Base-by-base conservation (phyloP, 1,284 basidiomycete genomes). In the Grifola frondosa region DNA sequence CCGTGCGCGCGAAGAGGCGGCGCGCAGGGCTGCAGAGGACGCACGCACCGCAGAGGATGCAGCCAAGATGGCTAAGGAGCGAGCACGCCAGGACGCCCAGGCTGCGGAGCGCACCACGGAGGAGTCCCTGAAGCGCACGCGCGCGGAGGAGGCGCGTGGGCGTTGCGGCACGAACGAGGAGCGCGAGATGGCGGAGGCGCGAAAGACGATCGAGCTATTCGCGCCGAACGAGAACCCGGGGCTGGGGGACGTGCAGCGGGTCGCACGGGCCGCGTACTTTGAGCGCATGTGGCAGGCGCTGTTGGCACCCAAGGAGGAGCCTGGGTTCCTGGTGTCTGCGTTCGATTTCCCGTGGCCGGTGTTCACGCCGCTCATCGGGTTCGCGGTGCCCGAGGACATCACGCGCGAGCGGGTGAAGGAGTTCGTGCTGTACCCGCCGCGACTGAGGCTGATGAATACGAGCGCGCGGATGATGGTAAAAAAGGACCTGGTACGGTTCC, bases 401-500 rank as follows among this genome's bases (percentile, higher is more conserved):
- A 64, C 64, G 3, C 35, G 39, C 23, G 51, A 61, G 19, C 54
- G 43, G 12, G 58, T 80, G 5, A 43, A 49, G 6, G 47, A 58
- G 24, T 79, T 78, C 55, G 30, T 77, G 21, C 59, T 69, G 33
- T 60, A 68, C 41, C 60, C 66, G 5, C 48, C 49, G 12, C 62
- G 68, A 19, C 53, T 59, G 0, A 57, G 56, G 12, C 25, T 42
- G 36, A 50, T 57, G 37, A 57, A 55, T 3, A 75, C 69, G 55
- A 58, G 54, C 1, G 49, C 36, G 6, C 67, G 61, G 49, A 69
- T 71, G 29, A 57, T 60, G 13, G 47, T 78, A 51, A 71, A 65
- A 50, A 49, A 49, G 9, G 77, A 80, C 51, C 58, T 80, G 25
- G 52, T 77, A 30, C 65, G 65, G 13, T 80, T 74, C 67, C 78